Base-by-base conservation (phyloP, 2,329 filamentous ascomycete species). In the Talaromyces sp. region DNA sequence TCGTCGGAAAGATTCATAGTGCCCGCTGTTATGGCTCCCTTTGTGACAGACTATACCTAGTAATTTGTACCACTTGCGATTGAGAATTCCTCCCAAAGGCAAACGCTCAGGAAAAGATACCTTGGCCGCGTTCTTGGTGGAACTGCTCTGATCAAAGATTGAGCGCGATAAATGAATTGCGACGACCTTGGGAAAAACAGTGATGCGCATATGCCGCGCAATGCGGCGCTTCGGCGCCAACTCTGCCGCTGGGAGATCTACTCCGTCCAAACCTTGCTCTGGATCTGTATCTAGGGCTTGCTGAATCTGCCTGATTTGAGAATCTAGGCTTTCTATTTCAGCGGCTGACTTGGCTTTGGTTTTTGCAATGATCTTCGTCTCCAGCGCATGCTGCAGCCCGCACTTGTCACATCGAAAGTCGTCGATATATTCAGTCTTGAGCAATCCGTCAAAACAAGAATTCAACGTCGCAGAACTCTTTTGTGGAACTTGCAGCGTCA, bases 331-430 rank as follows among this genome's bases (percentile, higher is more conserved):
- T 43, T 77, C 75, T 70, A 80, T 85, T 69, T 85, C 86, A 22
- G 75, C 76, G 5, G 85, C 82, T 0, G 86, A 85, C 25, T 76
- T 82, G 3, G 85, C 82, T 64, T 80, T 85, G 38, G 81, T 77
- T 38, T 89, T 75, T 68, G 92, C 88, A 6, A 82, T 80, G 68
- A 86, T 81, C 68, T 92, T 86, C 60, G 84, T 78, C 34, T 88
- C 82, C 62, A 91, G 80, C 3, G 93, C 93, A 76, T 97, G 91
- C 51, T 91, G 79, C n/a, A 99, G 83, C 25, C 93, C 88, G 74
- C 95, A 99, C 78, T 89, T 91, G 72, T 97, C 95, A 80, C 95
- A 99, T 71, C 91, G 93, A 82, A 96, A 99, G 75, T 97, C 95
- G 68, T 98, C 94, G 69, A 99, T 97, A 75, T 93, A 90, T 77